Percentiles rank a stretch among this genome's conserved stretches.
Evolutionary conservation across 2,329 filamentous ascomycete species (phyloP).

Genomic region (Beauveria sp.): DNA sequence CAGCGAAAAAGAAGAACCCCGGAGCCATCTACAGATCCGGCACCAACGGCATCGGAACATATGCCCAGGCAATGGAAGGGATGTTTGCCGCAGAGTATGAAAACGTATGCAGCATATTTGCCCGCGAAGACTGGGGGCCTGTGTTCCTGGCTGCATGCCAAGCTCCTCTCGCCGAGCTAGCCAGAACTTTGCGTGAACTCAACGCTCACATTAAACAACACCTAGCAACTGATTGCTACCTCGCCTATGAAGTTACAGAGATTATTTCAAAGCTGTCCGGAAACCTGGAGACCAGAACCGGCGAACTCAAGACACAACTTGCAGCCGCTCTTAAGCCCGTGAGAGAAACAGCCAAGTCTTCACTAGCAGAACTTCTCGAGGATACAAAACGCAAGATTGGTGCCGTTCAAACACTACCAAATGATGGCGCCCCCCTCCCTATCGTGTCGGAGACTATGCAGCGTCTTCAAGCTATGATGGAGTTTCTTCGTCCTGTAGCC

Average conservation of each 20-base stretch:
- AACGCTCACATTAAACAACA: constrained; percentile 85
- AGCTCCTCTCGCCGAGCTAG: constrained; percentile 69
- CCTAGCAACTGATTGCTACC: constrained; percentile 82
- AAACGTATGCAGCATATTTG: constrained; percentile 81
- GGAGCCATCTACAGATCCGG: constrained; percentile 82
- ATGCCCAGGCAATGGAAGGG: constrained; percentile 78
- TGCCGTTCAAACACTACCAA: constrained; percentile 58
- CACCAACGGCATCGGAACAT: constrained; percentile 85
- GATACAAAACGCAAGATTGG: constrained; percentile 68
- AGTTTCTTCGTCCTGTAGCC: constrained; percentile 76
- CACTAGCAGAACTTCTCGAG: constrained; percentile 73
- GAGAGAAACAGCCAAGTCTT: constrained; percentile 83
- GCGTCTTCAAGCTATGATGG: constrained; percentile 76
- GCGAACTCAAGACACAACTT: constrained; percentile 75
- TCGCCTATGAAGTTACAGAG: constrained; percentile 92
- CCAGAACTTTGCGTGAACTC: constrained; percentile 77
- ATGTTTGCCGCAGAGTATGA: constrained; percentile 86
- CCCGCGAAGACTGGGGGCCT: constrained; percentile 72
- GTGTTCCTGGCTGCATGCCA: constrained; percentile 76
- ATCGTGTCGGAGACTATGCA: constrained; percentile 80
- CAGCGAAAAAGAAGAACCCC: constrained; percentile 70
- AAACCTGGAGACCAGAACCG: constrained; percentile 72
- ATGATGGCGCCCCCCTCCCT: constrained; percentile 70
- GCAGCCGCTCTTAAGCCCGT: constrained; percentile 83
- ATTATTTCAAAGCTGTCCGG: constrained; percentile 75